These are phyloP conservation scores for Nicotiana noctiflora DNA, from an alignment of 257 asterid genomes.

Conservation along the genomic window DNA sequence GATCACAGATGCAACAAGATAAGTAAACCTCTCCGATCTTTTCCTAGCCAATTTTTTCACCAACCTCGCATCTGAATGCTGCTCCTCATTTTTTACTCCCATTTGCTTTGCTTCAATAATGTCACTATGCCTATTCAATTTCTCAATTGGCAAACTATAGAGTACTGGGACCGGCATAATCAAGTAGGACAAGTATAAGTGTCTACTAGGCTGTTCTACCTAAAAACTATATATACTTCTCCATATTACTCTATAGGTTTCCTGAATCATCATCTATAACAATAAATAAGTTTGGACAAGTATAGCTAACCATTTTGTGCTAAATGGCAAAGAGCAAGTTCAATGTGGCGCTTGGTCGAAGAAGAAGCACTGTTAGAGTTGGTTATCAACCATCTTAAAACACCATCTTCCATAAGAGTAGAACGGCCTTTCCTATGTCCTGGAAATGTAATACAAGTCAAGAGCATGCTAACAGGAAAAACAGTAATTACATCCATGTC, in stretches of 20 bases:
- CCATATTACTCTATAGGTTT: not conserved
- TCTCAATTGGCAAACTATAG: too few species aligned
- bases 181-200: too few species aligned
- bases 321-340: slow-evolving; percentile 87
- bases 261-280: not conserved
- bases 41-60: too few species aligned
- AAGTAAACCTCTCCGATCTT: too few species aligned
- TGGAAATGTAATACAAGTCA: slow-evolving; percentile 20
- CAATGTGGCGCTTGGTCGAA: slow-evolving; percentile 71
- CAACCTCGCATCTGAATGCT: too few species aligned
- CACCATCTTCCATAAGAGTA: slow-evolving; percentile 67
- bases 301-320: slow-evolving; percentile 76
- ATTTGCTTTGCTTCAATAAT: too few species aligned
- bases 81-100: too few species aligned
- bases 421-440: slow-evolving; percentile 73
- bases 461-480: slow-evolving; percentile 1
- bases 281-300: not conserved
- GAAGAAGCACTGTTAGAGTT: slow-evolving; percentile 48
- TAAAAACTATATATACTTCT: not conserved
- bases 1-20: too few species aligned
- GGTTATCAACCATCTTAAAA: slow-evolving; percentile 63
- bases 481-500: not conserved
- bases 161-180: too few species aligned
- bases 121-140: too few species aligned
- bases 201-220: too few species aligned